Base-by-base conservation (phyloP, 2,329 filamentous ascomycete species). In the Scytalidium sp. region DNA sequence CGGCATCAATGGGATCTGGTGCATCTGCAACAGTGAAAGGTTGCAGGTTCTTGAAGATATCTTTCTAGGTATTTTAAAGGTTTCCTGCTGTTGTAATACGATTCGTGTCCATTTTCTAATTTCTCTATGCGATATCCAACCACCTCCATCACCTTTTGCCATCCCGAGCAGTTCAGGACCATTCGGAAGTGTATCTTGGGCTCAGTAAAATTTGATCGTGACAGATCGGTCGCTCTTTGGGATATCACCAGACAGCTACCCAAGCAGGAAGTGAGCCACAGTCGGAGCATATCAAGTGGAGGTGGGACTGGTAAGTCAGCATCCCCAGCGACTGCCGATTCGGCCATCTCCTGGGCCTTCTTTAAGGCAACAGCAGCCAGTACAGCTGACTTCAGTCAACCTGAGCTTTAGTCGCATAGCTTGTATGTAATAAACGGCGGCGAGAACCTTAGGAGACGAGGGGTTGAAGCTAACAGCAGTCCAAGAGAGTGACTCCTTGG, bases 141-240 rank as follows among this genome's bases (percentile, higher is more conserved):
- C n/a, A n/a, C n/a, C n/a, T n/a, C n/a, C n/a, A n/a, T n/a, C n/a
- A n/a, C n/a, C n/a, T n/a, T n/a, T n/a, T n/a, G n/a, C n/a, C n/a
- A n/a, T n/a, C n/a, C n/a, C 22, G 49, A 45, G 50, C 19, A 19
- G 22, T 47, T 49, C 19, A 52, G 46, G 36, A 39, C 45, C 41
- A 36, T 52, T 36, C 41, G 42, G 29, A 52, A 8, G 25, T 49
- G 19, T 29, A 36, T 25, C 22, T 52, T 52, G 29, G 49, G n/a
- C 50, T 46, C 46, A 52, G 42, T 52, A 39, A 49, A 52, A 52
- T 23, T 52, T 52, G 42, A 52, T 49, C 27, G 41, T 52, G 25
- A 49, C 41, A 40, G 42, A 46, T 36, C 45, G 48, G 20, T 52
- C 41, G 19, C 50, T 21, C 50, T 52, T 49, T 52, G 46, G 41